phyloP scores from a whole-genome alignment of 1,284 basidiomycete species.

The Porogramme epimiltina region DNA sequence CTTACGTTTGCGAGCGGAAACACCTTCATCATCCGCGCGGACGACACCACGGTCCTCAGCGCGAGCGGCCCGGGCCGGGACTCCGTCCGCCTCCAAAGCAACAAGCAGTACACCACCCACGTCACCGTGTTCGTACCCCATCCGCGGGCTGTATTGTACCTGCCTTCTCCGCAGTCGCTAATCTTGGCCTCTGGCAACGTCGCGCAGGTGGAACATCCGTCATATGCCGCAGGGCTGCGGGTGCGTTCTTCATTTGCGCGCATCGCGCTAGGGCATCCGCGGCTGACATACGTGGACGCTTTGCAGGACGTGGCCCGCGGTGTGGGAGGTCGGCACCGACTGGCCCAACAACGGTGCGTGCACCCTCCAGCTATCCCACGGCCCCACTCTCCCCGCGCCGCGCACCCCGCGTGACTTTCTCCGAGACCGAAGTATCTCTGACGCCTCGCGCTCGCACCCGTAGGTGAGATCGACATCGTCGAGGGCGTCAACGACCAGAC shows the following conservation, averaged over 20 bases:
- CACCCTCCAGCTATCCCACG: not conserved
- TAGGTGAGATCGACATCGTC: constrained; percentile 59
- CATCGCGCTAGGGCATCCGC: not conserved
- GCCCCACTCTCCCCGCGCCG: not conserved
- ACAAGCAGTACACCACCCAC: constrained; percentile 51
- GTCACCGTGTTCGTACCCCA: constrained; percentile 54
- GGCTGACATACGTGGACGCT: constrained; percentile 1
- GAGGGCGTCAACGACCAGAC: constrained; percentile 65
- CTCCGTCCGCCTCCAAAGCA: constrained; percentile 57
- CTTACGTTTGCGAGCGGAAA: constrained; percentile 29
- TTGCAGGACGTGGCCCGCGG: constrained; percentile 40
- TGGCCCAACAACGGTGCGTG: constrained; percentile 34
- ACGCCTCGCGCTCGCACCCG: not conserved
- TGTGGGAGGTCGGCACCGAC: constrained; percentile 38
- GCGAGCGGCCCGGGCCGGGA: constrained; percentile 54
- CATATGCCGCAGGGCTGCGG: constrained; percentile 68
- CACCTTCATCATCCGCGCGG: constrained; percentile 47
- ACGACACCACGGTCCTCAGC: constrained; percentile 46
- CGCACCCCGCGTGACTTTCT: too few relatives aligned
- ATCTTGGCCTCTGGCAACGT: not conserved
- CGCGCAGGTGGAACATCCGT: constrained; percentile 50
- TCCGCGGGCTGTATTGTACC: not conserved
- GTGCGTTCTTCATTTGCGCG: constrained; percentile 38
- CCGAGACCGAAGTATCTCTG: not conserved
- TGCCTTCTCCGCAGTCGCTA: not conserved